A percentile compares a stretch with the other conserved stretches of the same genome.
These are phyloP conservation scores for Iberis pinnata DNA, from an alignment of 345 rosid species.

Conservation along the genomic window DNA sequence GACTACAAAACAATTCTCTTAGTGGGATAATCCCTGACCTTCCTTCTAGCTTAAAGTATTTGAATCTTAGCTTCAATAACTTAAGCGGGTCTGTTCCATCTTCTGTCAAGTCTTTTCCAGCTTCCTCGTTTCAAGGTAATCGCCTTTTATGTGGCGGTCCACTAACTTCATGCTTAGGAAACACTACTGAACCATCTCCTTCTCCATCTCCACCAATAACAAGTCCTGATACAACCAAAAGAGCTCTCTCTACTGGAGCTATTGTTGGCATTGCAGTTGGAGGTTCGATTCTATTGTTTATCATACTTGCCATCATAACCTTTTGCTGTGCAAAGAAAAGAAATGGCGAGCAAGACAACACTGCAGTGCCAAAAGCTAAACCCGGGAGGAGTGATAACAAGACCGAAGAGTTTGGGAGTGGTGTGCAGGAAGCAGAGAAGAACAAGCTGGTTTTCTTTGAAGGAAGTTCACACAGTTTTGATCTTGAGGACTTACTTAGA, in stretches of 20 bases:
- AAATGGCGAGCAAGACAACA: constrained; percentile 25
- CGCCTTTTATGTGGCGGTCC: constrained; percentile 60
- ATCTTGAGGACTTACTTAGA: constrained; percentile 82
- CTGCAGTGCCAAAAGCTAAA: constrained; percentile 42
- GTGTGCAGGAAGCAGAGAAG: constrained; percentile 90
- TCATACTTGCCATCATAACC: constrained; percentile 41
- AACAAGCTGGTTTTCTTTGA: constrained; percentile 91
- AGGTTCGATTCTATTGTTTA: constrained; percentile 40
- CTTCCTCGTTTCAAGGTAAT: constrained; percentile 71
- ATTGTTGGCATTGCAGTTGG: constrained; percentile 64
- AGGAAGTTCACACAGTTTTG: constrained; percentile 69
- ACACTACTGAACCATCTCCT: constrained; percentile 54
- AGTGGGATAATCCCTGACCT: constrained; percentile 55
- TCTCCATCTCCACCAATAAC: constrained; percentile 33
- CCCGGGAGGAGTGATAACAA: constrained; percentile 50
- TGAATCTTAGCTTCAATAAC: constrained; percentile 72
- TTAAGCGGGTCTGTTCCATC: constrained; percentile 74
- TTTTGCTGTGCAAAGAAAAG: constrained; percentile 56
- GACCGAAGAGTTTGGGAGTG: constrained; percentile 86
- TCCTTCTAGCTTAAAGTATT: constrained; percentile 44
- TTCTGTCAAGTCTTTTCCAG: constrained; percentile 51
- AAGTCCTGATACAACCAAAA: constrained; percentile 31
- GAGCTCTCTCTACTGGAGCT: constrained; percentile 42
- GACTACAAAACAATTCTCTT: constrained; percentile 67
- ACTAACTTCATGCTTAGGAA: constrained; percentile 40